These are phyloP conservation scores for Oryza meyeriana DNA, from an alignment of 176 grass and related monocot species.

Conservation along the genomic window DNA sequence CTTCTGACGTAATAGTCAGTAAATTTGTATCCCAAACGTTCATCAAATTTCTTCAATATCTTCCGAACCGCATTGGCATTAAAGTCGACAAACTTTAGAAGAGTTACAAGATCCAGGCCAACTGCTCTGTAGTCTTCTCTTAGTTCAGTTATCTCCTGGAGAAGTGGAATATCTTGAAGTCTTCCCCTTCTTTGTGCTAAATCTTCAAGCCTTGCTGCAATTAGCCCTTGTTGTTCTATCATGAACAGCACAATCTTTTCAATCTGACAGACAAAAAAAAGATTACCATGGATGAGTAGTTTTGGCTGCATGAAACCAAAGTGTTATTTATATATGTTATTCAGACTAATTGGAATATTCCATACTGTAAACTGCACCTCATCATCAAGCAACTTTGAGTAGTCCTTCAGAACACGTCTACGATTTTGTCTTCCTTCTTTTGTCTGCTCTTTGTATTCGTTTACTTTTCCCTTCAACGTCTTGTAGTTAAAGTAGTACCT, in stretches of 20 bases:
- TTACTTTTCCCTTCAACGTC: constrained; percentile 50
- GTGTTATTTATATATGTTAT: background rate
- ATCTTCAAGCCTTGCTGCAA: constrained; percentile 51
- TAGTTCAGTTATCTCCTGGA: constrained; percentile 41
- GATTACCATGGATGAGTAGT: background rate
- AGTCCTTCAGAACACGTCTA: constrained; percentile 46
- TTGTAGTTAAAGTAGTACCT: constrained; percentile 64
- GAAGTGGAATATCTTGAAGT: constrained; percentile 38
- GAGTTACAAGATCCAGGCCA: constrained; percentile 45
- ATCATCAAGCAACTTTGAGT: constrained; percentile 56
- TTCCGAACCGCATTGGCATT: constrained; percentile 51
- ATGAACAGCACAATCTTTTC: constrained; percentile 58
- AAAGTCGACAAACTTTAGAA: constrained; percentile 53
- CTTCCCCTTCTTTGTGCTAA: constrained; percentile 22
- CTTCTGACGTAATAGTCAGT: constrained; percentile 53
- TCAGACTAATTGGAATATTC: too few relatives aligned
- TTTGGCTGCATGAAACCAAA: background rate
- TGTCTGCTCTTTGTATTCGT: constrained; percentile 49
- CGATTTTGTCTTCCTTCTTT: constrained; percentile 23
- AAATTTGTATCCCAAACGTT: constrained; percentile 43
- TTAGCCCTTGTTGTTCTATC: constrained; percentile 55
- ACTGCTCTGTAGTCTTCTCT: constrained; percentile 38
- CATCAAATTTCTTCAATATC: constrained; percentile 65
- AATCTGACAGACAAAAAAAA: constrained; percentile 24
- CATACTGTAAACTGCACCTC: constrained; percentile 25